phyloP scores from a whole-genome alignment of 208 protist species.

The Trypanosoma boissoni region DNA sequence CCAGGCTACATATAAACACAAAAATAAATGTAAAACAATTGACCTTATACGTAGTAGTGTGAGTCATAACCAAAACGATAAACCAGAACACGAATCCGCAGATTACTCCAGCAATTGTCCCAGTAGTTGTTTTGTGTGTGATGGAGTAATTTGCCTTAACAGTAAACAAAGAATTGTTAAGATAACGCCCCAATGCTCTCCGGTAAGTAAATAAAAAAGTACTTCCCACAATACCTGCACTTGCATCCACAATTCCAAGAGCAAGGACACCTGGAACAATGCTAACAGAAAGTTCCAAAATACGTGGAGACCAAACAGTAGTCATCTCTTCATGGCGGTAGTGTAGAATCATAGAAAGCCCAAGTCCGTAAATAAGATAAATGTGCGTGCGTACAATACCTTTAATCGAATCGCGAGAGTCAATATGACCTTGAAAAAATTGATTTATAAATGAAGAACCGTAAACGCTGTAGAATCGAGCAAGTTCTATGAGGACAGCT shows the following conservation, averaged over 20 bases:
- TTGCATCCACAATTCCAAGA: slow-evolving; percentile 85
- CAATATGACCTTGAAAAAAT: slow-evolving; percentile 73
- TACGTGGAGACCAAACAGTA: slow-evolving; percentile 12
- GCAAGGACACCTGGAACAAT: slow-evolving; percentile 80
- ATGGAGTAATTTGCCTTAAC: slow-evolving; percentile 78
- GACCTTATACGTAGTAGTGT: not conserved
- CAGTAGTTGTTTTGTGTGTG: slow-evolving; percentile 88
- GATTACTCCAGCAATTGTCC: slow-evolving; percentile 67
- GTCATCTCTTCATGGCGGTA: slow-evolving; percentile 51
- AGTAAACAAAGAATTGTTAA: slow-evolving; percentile 76
- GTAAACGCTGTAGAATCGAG: slow-evolving; percentile 62
- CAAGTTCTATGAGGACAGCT: slow-evolving; percentile 56
- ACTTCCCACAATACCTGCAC: slow-evolving; percentile 80
- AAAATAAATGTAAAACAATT: slow-evolving; percentile 53
- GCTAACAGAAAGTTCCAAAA: slow-evolving; percentile 74
- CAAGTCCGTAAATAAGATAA: slow-evolving; percentile 82
- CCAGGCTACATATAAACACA: slow-evolving; percentile 67
- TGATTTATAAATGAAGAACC: slow-evolving; percentile 40
- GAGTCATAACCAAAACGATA: slow-evolving; percentile 38
- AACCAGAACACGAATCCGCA: slow-evolving; percentile 72
- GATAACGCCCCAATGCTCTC: slow-evolving; percentile 62
- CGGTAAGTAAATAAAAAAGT: slow-evolving; percentile 63
- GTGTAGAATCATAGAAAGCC: slow-evolving; percentile 63
- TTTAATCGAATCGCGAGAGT: slow-evolving; percentile 57
- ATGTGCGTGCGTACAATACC: slow-evolving; percentile 85